Conservation (phyloP, 75 land plant species). For the Pinus albicaulis region DNA sequence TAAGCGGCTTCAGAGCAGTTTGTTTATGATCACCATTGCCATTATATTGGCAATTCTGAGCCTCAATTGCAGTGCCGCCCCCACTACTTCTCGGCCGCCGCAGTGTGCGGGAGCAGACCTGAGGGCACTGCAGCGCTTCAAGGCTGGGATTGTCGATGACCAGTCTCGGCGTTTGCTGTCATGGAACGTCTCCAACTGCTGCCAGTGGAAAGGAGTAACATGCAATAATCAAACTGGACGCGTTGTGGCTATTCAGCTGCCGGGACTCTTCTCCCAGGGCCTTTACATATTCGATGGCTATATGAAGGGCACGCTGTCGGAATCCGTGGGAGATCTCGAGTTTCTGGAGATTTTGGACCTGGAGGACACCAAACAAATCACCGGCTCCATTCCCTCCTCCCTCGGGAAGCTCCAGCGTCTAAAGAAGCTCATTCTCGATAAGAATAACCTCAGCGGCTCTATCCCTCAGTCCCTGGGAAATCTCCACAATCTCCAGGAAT, state of each 20-base stretch:
- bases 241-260: conserved; percentile 25
- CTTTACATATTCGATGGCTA: no score
- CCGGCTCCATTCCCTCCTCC: conserved; percentile 40
- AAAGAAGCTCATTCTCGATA: conserved; percentile 5
- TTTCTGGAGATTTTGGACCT: conserved; percentile 27
- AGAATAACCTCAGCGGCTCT: conserved; percentile 24
- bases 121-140: conserved; percentile 30
- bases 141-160: conserved; percentile 28
- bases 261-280: conserved; percentile 18
- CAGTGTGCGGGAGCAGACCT: conserved; percentile 20
- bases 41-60: no score
- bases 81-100: conserved; percentile 12
- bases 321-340: conserved; percentile 14
- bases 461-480: conserved; percentile 23
- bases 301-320: no score
- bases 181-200: conserved; percentile 33
- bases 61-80: no score
- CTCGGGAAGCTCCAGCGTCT: conserved; percentile 4
- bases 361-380: conserved; percentile 33
- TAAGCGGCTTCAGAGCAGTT: no score
- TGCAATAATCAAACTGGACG: conserved; percentile 27
- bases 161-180: conserved; percentile 22
- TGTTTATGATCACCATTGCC: no score
- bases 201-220: conserved; percentile 39
- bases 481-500: conserved; percentile 9